phyloP scores from a whole-genome alignment of 495 filamentous ascomycete genomes.

The Penicillium daleae region DNA sequence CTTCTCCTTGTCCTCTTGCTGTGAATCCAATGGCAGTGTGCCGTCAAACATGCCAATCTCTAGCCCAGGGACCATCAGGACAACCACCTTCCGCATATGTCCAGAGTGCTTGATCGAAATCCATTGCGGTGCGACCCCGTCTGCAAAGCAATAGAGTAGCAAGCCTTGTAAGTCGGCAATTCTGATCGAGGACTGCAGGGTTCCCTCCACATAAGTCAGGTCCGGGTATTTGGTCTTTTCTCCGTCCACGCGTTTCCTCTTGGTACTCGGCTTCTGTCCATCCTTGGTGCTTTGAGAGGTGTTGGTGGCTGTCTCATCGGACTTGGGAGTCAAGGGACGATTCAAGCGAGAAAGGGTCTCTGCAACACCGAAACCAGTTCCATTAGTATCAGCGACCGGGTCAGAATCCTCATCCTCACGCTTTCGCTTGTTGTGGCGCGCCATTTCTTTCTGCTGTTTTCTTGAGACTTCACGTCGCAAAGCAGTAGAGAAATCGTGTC shows the following conservation, averaged over 20 bases:
- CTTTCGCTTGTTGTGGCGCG: slow-evolving; percentile 41
- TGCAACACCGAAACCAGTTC: slow-evolving; percentile 34
- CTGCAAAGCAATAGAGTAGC: slow-evolving; percentile 86
- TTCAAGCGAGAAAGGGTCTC: slow-evolving; percentile 40
- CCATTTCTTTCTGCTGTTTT: slow-evolving; percentile 23
- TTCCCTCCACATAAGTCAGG: slow-evolving; percentile 68
- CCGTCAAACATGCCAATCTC: slow-evolving; percentile 89
- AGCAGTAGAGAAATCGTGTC: neutral
- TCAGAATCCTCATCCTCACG: slow-evolving; percentile 34
- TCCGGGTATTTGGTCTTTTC: slow-evolving; percentile 77
- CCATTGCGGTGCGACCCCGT: slow-evolving; percentile 85
- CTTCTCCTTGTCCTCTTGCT: slow-evolving; percentile 13
- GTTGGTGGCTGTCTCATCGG: slow-evolving; percentile 8
- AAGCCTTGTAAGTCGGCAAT: slow-evolving; percentile 79
- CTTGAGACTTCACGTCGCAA: slow-evolving; percentile 3
- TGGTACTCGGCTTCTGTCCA: slow-evolving; percentile 18
- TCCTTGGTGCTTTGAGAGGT: slow-evolving; percentile 30
- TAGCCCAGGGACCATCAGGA: slow-evolving; percentile 92
- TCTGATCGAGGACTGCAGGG: slow-evolving; percentile 73
- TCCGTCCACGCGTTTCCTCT: slow-evolving; percentile 47
- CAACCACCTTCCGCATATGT: slow-evolving; percentile 79
- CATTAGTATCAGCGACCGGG: slow-evolving; percentile 24
- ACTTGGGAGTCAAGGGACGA: slow-evolving; percentile 16
- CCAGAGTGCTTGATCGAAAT: slow-evolving; percentile 76
- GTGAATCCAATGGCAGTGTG: slow-evolving; percentile 53